phyloP scores from a whole-genome alignment of 2,329 filamentous ascomycete species.

The Colletotrichum eleusines region DNA sequence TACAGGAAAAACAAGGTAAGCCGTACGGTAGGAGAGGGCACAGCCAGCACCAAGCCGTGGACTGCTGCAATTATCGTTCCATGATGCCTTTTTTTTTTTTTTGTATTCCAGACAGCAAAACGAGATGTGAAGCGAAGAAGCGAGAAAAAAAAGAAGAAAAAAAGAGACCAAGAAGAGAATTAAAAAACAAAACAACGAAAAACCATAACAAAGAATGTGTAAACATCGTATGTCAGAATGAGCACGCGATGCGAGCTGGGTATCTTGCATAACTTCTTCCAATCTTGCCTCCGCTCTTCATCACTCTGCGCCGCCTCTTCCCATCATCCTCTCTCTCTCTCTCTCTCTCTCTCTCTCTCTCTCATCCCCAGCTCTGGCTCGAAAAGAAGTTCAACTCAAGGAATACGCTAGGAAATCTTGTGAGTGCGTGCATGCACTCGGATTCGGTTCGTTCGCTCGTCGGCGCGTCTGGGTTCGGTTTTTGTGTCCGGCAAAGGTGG shows the following conservation, averaged over 20 bases:
- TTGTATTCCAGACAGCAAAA: conserved; percentile 35
- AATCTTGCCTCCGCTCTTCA: conserved; percentile 35
- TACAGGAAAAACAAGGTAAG: conserved; percentile 38
- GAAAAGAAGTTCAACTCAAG: conserved; percentile 42
- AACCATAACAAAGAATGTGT: conserved; percentile 40
- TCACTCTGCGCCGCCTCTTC: conserved; percentile 9
- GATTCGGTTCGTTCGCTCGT: conserved; percentile 44
- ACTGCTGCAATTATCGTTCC: conserved; percentile 2
- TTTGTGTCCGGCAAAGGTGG: conserved; percentile 27
- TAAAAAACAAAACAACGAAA: neutral
- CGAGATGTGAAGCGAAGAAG: conserved; percentile 36
- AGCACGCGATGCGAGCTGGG: conserved; percentile 54
- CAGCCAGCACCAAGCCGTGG: conserved; percentile 4
- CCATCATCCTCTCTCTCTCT: conserved; percentile 7
- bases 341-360: neutral
- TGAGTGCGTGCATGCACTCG: conserved; percentile 40
- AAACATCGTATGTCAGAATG: conserved; percentile 50
- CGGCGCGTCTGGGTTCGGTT: conserved; percentile 35
- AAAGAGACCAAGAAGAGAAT: neutral
- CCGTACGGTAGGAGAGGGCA: conserved; percentile 29
- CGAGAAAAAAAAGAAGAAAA: conserved; percentile 19
- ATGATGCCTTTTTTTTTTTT: conserved; percentile 24
- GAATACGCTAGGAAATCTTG: conserved; percentile 45
- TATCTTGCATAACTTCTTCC: conserved; percentile 52
- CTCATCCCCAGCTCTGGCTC: conserved; percentile 45